phyloP scores from a whole-genome alignment of 192 early-diverging fungal genomes.

The Coemansia sp. region DNA sequence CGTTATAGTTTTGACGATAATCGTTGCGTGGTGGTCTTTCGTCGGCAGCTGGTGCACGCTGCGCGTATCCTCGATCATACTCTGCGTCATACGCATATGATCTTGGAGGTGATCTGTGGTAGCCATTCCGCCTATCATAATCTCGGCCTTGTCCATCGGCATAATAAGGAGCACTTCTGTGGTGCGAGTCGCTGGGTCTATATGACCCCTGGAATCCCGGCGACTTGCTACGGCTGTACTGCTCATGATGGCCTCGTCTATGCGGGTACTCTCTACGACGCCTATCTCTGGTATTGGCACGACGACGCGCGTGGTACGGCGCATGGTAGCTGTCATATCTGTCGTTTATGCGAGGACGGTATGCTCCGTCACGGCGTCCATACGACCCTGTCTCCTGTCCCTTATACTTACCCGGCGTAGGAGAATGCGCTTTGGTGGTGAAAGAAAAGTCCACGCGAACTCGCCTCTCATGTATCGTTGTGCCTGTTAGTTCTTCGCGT shows the following conservation, averaged over 20 bases:
- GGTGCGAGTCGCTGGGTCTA: slow-evolving; percentile 9
- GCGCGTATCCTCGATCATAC: slow-evolving; percentile 3
- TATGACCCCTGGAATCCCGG: slow-evolving; percentile 13
- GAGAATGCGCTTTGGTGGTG: slow-evolving; percentile 27
- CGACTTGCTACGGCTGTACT: slow-evolving; percentile 38
- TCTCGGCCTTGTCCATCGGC: slow-evolving; percentile 9
- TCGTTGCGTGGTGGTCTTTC: slow-evolving; percentile 8
- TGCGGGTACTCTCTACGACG: slow-evolving; percentile 34
- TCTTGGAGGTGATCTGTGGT: slow-evolving; percentile 15
- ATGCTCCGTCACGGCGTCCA: not conserved
- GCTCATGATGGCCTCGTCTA: slow-evolving; percentile 6
- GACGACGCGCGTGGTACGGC: slow-evolving; percentile 24
- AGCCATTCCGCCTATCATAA: slow-evolving; percentile 8
- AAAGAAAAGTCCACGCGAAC: slow-evolving; percentile 49
- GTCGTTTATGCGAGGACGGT: not conserved
- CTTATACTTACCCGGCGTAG: slow-evolving; percentile 35
- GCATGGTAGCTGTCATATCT: slow-evolving; percentile 6
- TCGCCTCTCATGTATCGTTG: slow-evolving; percentile 34
- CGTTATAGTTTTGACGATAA: not conserved
- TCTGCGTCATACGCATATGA: slow-evolving; percentile 6
- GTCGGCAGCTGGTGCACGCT: not conserved
- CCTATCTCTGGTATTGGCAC: slow-evolving; percentile 39
- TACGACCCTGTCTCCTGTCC: slow-evolving; percentile 23
- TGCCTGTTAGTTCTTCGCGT: slow-evolving; percentile 21
- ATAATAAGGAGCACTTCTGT: slow-evolving; percentile 4